Evolutionary conservation across 2,329 filamentous ascomycete genomes (phyloP), one percentile per base, ranked within the genome.

Genomic region (Drechslerella stenobrocha): DNA sequence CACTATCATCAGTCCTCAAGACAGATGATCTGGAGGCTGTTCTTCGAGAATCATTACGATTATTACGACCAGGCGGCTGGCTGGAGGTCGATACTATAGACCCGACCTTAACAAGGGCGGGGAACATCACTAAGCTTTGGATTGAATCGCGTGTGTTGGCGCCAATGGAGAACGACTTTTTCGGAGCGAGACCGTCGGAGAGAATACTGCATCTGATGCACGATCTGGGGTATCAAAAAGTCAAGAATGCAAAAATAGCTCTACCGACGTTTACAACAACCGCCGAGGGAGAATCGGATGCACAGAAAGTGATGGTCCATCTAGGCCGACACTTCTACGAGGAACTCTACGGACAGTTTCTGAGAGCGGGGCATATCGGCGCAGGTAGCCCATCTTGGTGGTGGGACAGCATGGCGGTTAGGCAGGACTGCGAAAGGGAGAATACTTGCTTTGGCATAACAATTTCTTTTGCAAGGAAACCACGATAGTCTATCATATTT

Each of bases 381-480:
- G 69, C 51, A 35, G 61, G 69, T 6, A 69, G 45, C 20, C 64
- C 64, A 51, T 44, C 55, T 30, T 69, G 64, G 64, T 70, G 69
- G 69, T 70, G 69, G 69, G 51, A 69, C 40, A 70, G 65, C 32
- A 69, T 60, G 64, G 63, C 64, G 42, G 65, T 70, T 59, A 51
- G 64, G 52, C 57, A 70, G 48, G 69, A 70, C 35, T 70, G 69
- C 52, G 64, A 70, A 47, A 61, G 64, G 34, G 59, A 69, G 42
- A 66, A 64, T 32, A 69, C 69, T 34, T 59, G 65, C 47, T 70
- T 70, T 56, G 69, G 64, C 35, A 55, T 64, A 53, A 69, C 65
- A 42, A 64, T 70, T 59, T 69, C 69, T 50, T 70, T 70, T 65
- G 64, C 64, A 28, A 66, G 61, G 48, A 70, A 70, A 55, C 53